A percentile compares a stretch with the other conserved stretches of the same genome.
Conservation (phyloP, 2,329 filamentous ascomycete genomes). For the Talaromyces atroroseus region DNA sequence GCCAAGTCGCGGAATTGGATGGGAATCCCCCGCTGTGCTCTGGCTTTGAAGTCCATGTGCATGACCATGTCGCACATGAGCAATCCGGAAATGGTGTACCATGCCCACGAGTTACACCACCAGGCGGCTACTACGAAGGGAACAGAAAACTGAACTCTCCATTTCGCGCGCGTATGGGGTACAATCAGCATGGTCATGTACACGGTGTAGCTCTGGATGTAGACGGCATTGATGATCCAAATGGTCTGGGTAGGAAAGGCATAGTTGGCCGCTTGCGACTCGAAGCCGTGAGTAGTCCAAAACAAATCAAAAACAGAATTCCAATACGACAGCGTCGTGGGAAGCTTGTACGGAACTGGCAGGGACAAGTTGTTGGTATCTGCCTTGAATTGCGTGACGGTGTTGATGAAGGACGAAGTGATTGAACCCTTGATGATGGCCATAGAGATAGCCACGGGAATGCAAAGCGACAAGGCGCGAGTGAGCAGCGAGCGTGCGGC, state of each 20-base stretch:
- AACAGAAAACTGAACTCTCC: slow-evolving; percentile 31
- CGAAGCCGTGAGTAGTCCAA: slow-evolving; percentile 38
- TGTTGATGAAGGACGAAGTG: slow-evolving; percentile 27
- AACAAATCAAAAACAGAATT: slow-evolving; percentile 46
- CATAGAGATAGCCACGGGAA: slow-evolving; percentile 37
- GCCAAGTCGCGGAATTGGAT: slow-evolving; percentile 15
- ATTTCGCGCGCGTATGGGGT: slow-evolving; percentile 33
- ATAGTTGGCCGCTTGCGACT: slow-evolving; percentile 35
- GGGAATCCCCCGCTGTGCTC: slow-evolving; percentile 20
- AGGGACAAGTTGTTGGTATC: slow-evolving; percentile 32
- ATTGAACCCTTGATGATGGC: slow-evolving; percentile 30
- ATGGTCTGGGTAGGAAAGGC: slow-evolving; percentile 43
- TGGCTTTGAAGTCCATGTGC: slow-evolving; percentile 36
- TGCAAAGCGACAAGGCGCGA: slow-evolving; percentile 38
- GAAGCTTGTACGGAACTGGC: slow-evolving; percentile 26
- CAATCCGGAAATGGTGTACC: slow-evolving; percentile 41
- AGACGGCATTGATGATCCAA: slow-evolving; percentile 44
- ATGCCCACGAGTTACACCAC: slow-evolving; percentile 40
- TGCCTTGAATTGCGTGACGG: slow-evolving; percentile 14
- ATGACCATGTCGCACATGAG: slow-evolving; percentile 37
- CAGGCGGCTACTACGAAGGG: slow-evolving; percentile 40
- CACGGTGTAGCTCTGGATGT: slow-evolving; percentile 44
- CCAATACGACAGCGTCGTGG: slow-evolving; percentile 39
- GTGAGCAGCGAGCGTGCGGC: slow-evolving; percentile 39
- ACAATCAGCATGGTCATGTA: slow-evolving; percentile 47